Evolutionary conservation across 2,329 filamentous ascomycete genomes (phyloP).

Genomic region (Oidium heveae): DNA sequence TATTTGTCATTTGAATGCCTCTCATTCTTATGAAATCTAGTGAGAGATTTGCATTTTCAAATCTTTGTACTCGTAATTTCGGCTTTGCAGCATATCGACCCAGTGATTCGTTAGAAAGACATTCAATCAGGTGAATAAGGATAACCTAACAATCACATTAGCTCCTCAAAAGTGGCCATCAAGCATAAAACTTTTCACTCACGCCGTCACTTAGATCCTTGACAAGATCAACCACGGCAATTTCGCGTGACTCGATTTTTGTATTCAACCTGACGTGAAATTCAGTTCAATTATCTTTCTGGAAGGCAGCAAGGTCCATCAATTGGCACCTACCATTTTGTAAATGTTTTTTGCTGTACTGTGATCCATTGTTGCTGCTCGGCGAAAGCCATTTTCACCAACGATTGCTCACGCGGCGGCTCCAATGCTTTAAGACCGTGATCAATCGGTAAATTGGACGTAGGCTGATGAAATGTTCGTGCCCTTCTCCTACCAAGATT

Average conservation of each 20-base stretch:
- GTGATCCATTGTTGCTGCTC: constrained; percentile 44
- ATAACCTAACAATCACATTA: constrained; percentile 36
- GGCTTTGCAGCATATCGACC: constrained; percentile 92
- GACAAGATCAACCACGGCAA: constrained; percentile 71
- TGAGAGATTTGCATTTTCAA: constrained; percentile 93
- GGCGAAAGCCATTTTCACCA: constrained; percentile 33
- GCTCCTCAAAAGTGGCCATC: constrained; percentile 1
- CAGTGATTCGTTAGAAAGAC: constrained; percentile 78
- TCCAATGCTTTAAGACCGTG: constrained; percentile 12
- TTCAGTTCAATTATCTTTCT: too few species aligned
- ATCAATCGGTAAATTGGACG: constrained; percentile 7
- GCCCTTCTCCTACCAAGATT: constrained; percentile 5
- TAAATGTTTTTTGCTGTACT: constrained; percentile 97
- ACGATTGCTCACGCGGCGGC: constrained; percentile 12
- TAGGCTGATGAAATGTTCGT: constrained; percentile 5
- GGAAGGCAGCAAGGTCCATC: too few species aligned
- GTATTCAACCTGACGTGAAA: constrained; percentile 58
- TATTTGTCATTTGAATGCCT: constrained; percentile 94
- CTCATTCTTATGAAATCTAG: constrained; percentile 79
- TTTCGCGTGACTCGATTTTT: constrained; percentile 54
- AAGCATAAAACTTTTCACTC: constrained; percentile 17
- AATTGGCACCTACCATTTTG: constrained; percentile 49
- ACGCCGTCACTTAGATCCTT: constrained; percentile 82
- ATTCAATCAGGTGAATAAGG: constrained; percentile 91
- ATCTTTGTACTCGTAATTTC: constrained; percentile 84